These are phyloP conservation scores for Euphrasia confusa DNA, from an alignment of 257 asterid genomes.

Conservation along the genomic window DNA sequence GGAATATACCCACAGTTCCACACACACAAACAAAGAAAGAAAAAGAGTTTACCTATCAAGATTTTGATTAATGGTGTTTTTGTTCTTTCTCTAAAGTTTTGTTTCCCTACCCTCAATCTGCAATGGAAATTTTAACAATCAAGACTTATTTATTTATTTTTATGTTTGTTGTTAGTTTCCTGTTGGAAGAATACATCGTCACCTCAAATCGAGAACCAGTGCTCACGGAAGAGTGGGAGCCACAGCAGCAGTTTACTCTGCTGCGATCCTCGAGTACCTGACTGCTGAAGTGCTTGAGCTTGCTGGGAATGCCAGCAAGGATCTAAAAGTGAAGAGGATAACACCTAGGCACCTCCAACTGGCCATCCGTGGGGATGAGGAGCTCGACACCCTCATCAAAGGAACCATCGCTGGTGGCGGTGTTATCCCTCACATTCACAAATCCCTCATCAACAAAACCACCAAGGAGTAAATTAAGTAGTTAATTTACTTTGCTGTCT, in stretches of 20 bases:
- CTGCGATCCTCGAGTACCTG: background rate
- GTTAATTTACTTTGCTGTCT: too few relatives aligned
- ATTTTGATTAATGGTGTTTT: too few relatives aligned
- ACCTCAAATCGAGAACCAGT: background rate
- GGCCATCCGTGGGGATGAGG: conserved; percentile 4
- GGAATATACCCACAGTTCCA: too few relatives aligned
- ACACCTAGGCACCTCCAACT: conserved; percentile 6
- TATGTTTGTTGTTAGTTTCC: background rate
- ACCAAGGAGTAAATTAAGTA: background rate
- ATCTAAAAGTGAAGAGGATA: conserved; percentile 4
- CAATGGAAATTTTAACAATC: background rate
- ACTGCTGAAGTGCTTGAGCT: background rate
- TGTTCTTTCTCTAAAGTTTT: background rate
- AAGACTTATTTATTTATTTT: background rate
- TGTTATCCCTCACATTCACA: conserved; percentile 6
- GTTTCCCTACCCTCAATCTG: background rate
- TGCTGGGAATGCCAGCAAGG: conserved; percentile 5
- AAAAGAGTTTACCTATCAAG: too few relatives aligned
- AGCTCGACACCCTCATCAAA: conserved; percentile 6
- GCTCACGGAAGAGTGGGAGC: conserved; percentile 5
- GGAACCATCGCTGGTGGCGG: conserved; percentile 8
- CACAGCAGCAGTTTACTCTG: background rate
- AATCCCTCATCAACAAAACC: conserved; percentile 7
- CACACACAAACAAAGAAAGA: too few relatives aligned
- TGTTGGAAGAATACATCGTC: background rate